A percentile compares a stretch with the other conserved stretches of the same genome.
Evolutionary conservation across 495 filamentous ascomycete genomes (phyloP).

Genomic region (Achaetomiella virescens): DNA sequence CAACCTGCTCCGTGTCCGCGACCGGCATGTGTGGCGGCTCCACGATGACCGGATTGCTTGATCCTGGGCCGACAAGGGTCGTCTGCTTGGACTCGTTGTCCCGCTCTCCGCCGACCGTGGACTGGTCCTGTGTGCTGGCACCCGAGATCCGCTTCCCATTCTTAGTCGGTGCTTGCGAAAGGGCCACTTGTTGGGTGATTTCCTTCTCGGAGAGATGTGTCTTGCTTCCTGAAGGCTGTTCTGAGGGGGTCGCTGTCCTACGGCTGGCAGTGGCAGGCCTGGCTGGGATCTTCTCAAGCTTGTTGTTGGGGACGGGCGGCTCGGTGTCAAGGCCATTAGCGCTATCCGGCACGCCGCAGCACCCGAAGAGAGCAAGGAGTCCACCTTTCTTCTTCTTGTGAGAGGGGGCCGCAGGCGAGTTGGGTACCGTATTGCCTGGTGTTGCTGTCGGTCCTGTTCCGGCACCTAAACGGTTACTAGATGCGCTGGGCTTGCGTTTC

Average conservation of each 20-base stretch:
- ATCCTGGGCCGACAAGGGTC: conserved; percentile 32
- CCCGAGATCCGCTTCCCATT: conserved; percentile 41
- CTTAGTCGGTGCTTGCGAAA: conserved; percentile 28
- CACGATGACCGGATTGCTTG: conserved; percentile 38
- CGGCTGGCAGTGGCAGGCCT: conserved; percentile 49
- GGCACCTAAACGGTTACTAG: conserved; percentile 42
- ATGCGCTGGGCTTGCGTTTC: conserved; percentile 63
- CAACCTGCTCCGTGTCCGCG: conserved; percentile 22
- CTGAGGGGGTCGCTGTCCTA: conserved; percentile 46
- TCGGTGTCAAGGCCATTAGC: conserved; percentile 61
- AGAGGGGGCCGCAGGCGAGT: conserved; percentile 38
- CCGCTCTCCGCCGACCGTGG: conserved; percentile 33
- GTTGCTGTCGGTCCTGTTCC: conserved; percentile 43
- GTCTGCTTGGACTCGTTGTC: conserved; percentile 45
- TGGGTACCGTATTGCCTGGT: conserved; percentile 40
- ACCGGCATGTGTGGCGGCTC: conserved; percentile 31
- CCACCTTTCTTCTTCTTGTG: conserved; percentile 57
- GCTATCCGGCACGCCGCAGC: conserved; percentile 64
- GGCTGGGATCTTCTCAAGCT: conserved; percentile 49
- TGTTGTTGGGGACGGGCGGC: conserved; percentile 57
- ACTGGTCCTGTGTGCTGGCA: conserved; percentile 38
- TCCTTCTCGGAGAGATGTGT: conserved; percentile 44
- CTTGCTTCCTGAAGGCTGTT: conserved; percentile 49
- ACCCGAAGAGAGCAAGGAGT: conserved; percentile 69
- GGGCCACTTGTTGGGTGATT: conserved; percentile 24